A percentile compares a stretch with the other conserved stretches of the same genome.
phyloP scores from a whole-genome alignment of 495 filamentous ascomycete species.

The Venustampulla echinocandica region DNA sequence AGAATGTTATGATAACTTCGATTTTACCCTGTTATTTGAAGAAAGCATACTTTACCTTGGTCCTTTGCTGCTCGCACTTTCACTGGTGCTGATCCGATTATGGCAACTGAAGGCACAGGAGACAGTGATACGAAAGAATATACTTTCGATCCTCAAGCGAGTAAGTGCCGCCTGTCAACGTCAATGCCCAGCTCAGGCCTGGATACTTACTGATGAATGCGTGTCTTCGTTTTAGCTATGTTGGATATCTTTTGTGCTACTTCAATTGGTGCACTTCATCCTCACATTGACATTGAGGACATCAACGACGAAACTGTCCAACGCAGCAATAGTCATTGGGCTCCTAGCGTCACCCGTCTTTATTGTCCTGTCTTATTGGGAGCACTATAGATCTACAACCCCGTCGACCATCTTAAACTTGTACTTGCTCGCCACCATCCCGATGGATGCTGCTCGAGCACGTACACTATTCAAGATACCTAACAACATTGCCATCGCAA shows the following conservation, averaged over 20 bases:
- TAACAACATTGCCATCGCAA: slow-evolving; percentile 12
- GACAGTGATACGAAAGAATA: neutral
- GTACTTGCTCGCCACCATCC: slow-evolving; percentile 48
- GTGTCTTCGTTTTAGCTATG: neutral
- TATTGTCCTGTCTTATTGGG: slow-evolving; percentile 13
- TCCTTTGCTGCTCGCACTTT: slow-evolving; percentile 18
- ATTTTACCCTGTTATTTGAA: slow-evolving; percentile 36
- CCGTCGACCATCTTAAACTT: slow-evolving; percentile 47
- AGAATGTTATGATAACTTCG: slow-evolving; percentile 3
- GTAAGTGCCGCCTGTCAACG: neutral
- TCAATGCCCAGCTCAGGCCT: neutral
- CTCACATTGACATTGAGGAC: neutral
- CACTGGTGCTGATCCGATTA: neutral
- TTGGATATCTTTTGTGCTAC: neutral
- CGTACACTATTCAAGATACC: slow-evolving; percentile 31
- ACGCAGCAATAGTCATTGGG: neutral
- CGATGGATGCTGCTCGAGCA: slow-evolving; percentile 43
- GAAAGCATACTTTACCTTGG: slow-evolving; percentile 43
- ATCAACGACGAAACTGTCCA: neutral
- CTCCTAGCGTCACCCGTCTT: slow-evolving; percentile 24
- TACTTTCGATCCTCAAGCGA: neutral
- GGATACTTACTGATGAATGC: neutral
- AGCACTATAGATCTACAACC: slow-evolving; percentile 26
- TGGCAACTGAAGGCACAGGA: neutral
- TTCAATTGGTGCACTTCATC: neutral